A percentile compares a stretch with the other conserved stretches of the same genome.
Evolutionary conservation across 2,329 filamentous ascomycete genomes (phyloP).

Genomic region (Fusarium sp.): DNA sequence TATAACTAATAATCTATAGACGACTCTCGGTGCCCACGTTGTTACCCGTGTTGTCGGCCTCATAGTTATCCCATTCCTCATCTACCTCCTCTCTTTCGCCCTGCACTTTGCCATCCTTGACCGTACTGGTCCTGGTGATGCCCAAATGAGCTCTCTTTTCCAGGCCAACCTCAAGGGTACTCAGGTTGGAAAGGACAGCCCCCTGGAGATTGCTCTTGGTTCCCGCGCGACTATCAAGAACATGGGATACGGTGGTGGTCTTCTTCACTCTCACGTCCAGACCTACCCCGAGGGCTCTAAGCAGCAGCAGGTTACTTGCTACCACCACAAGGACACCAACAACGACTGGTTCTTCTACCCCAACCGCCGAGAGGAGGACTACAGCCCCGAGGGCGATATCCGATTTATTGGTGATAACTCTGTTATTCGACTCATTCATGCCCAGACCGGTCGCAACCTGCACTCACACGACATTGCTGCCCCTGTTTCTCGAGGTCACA

Average conservation of each 20-base stretch:
- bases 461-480: constrained; percentile 94
- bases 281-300: constrained; percentile 93
- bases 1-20: constrained; percentile 46
- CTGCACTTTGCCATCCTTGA: constrained; percentile 94
- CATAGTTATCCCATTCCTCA: constrained; percentile 87
- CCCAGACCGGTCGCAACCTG: constrained; percentile 95
- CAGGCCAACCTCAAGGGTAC: constrained; percentile 96
- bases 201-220: constrained; percentile 89
- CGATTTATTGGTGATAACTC: constrained; percentile 84
- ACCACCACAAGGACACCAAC: constrained; percentile 99
- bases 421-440: constrained; percentile 88
- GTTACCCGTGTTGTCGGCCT: constrained; percentile 84
- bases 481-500: constrained; percentile 87
- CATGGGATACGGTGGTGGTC: constrained; percentile 97
- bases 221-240: constrained; percentile 96
- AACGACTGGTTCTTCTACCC: constrained; percentile 99
- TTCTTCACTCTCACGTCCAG: constrained; percentile 96
- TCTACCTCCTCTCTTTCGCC: constrained; percentile 97
- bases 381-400: constrained; percentile 73
- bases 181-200: constrained; percentile 93
- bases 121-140: constrained; percentile 94
- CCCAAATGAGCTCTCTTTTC: constrained; percentile 99
- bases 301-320: constrained; percentile 98
- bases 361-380: constrained; percentile 82
- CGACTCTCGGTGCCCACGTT: constrained; percentile 81